These are phyloP conservation scores for Penicillium paxilli DNA, from an alignment of 495 filamentous ascomycete species.

Conservation along the genomic window DNA sequence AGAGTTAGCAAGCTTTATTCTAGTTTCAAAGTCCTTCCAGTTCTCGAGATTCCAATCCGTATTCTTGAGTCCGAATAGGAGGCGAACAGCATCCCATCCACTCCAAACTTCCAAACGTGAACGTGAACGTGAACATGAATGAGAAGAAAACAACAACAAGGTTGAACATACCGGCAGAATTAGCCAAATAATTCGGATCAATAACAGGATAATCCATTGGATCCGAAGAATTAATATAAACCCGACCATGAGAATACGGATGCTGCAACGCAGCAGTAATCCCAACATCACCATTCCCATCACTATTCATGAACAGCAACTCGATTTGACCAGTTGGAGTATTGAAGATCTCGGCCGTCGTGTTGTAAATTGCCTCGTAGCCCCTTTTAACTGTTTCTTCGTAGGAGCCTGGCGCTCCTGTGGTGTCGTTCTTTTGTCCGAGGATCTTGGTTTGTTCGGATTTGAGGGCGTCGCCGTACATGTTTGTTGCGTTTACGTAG, in stretches of 20 bases:
- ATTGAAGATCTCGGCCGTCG: slow-evolving; percentile 28
- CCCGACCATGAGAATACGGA: slow-evolving; percentile 34
- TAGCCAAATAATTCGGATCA: slow-evolving; percentile 34
- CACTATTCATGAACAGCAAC: slow-evolving; percentile 36
- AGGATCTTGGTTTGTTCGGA: slow-evolving; percentile 14
- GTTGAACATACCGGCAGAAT: slow-evolving; percentile 31
- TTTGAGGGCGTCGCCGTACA: slow-evolving; percentile 19
- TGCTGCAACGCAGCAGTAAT: slow-evolving; percentile 38
- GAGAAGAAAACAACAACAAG: no score
- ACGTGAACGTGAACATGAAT: no score
- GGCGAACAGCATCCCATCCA: no score
- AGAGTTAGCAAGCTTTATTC: no score
- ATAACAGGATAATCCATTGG: slow-evolving; percentile 36
- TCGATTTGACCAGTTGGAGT: slow-evolving; percentile 29
- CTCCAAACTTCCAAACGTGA: no score
- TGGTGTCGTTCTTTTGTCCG: slow-evolving; percentile 20
- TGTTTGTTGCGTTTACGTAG: slow-evolving; percentile 27
- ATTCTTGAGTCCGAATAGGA: no score
- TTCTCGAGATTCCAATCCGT: no score
- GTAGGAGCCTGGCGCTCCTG: slow-evolving; percentile 25
- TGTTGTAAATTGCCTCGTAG: slow-evolving; percentile 36
- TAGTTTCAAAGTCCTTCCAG: no score
- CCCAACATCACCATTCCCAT: slow-evolving; percentile 30
- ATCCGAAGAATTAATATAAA: slow-evolving; percentile 37
- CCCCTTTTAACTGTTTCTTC: slow-evolving; percentile 27